Evolutionary conservation across 208 protist genomes (phyloP).

Genomic region (Crithidia expoeki): DNA sequence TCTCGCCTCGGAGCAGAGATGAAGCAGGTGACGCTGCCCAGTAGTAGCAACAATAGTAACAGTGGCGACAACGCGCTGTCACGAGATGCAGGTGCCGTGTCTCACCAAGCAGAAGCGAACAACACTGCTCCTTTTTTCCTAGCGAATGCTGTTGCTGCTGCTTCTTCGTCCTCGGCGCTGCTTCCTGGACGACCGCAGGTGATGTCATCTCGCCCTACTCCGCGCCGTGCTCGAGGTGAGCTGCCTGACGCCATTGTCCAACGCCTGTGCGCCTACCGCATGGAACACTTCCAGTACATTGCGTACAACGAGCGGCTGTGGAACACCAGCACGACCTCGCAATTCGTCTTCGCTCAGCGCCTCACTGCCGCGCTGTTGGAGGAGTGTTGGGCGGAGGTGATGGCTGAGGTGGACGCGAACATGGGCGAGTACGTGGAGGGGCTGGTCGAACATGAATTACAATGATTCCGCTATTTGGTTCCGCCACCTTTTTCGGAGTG

Average conservation of each 20-base stretch:
- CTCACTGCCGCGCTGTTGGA: constrained; percentile 74
- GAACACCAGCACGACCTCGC: constrained; percentile 83
- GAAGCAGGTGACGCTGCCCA: constrained; percentile 29
- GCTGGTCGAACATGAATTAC: constrained; percentile 81
- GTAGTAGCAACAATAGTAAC: constrained; percentile 8
- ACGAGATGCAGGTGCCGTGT: not conserved
- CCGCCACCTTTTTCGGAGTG: constrained; percentile 1
- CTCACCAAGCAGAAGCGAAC: not conserved
- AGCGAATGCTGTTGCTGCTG: not conserved
- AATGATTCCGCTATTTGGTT: constrained; percentile 36
- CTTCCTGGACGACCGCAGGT: not conserved
- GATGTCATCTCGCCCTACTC: not conserved
- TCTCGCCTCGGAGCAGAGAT: constrained; percentile 55
- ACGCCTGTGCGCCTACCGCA: constrained; percentile 69
- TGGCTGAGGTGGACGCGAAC: constrained; percentile 72
- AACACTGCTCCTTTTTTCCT: not conserved
- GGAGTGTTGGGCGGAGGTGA: constrained; percentile 79
- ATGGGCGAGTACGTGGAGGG: constrained; percentile 90
- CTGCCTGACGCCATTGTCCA: constrained; percentile 68
- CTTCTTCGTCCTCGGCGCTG: not conserved
- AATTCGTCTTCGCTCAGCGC: constrained; percentile 83
- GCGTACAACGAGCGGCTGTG: constrained; percentile 82
- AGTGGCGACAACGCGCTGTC: too few species aligned
- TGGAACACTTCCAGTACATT: constrained; percentile 80
- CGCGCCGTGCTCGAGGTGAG: constrained; percentile 43